Evolutionary conservation across 805 yeast genomes (phyloP).

Genomic region (Brettanomyces sp.): DNA sequence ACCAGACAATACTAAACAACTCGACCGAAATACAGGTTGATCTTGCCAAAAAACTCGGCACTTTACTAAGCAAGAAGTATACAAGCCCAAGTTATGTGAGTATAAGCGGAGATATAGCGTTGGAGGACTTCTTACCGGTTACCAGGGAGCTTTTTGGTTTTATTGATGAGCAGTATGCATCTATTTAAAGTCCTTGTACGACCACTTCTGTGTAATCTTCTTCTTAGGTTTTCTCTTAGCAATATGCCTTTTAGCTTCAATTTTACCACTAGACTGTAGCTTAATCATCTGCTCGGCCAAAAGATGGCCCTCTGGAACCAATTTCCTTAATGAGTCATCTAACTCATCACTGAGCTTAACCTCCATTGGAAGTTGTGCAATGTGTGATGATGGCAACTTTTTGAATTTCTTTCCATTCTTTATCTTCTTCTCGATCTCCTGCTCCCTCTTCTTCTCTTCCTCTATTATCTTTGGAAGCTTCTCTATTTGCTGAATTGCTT

Average conservation of each 20-base stretch:
- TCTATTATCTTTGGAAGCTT: conserved; percentile 37
- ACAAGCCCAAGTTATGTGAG: conserved; percentile 36
- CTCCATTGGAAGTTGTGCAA: conserved; percentile 41
- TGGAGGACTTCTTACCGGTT: conserved; percentile 22
- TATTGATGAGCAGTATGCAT: conserved; percentile 18
- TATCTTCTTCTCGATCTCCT: conserved; percentile 2
- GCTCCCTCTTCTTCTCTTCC: conserved; percentile 3
- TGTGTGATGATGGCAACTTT: conserved; percentile 23
- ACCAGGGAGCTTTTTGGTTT: conserved; percentile 21
- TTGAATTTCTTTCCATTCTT: not conserved
- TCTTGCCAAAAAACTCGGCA: conserved; percentile 33
- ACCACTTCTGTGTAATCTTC: conserved; percentile 85
- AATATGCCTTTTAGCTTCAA: conserved; percentile 71
- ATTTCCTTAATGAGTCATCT: conserved; percentile 70
- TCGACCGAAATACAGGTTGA: conserved; percentile 33
- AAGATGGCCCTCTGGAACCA: conserved; percentile 86
- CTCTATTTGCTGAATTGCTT: conserved; percentile 50
- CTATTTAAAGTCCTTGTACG: conserved; percentile 73
- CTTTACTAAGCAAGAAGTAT: conserved; percentile 30
- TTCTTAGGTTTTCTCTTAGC: conserved; percentile 59
- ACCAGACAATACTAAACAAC: conserved; percentile 35
- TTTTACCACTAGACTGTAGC: conserved; percentile 75
- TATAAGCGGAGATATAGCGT: conserved; percentile 29
- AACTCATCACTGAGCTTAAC: conserved; percentile 86
- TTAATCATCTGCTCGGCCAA: conserved; percentile 73